Evolutionary conservation across 2,329 filamentous ascomycete species (phyloP), one percentile per base, ranked within the genome.

Genomic region (Fusarium chaquense): DNA sequence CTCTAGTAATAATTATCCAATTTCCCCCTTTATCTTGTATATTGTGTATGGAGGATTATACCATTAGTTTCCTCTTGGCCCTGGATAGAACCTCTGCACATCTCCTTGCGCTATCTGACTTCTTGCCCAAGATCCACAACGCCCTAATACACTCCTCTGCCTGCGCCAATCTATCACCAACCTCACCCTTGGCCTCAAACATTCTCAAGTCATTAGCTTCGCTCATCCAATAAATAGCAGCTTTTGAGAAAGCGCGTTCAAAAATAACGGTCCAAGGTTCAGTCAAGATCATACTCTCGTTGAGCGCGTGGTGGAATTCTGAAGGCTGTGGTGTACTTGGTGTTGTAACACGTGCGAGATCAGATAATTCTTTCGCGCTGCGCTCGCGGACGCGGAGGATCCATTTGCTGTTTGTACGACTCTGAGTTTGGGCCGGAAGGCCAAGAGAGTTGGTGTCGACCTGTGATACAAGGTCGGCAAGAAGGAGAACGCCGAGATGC

Each of bases 201-300:
- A 76, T 67, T 9, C 51, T 30, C 12, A 70, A 15, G 4, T 73
- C 63, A 22, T 74, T 73, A 0, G 72, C 75, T 16, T 73, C 75
- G 6, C 81, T 75, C 7, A 87, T 51, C 35, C 79, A 74, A 40
- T 76, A 61, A 1, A 77, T 63, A 2, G 76, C 81, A 0, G 85
- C 83, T 65, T 82, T 84, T 4, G 82, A 80, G 59, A 88, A 88
- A 0, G 82, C 82, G 7, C 84, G 79, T 51, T 87, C 83, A 22
- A 88, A 70, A 4, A 88, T 81, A 4, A 83, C 81, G 0, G 86
- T 87, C 87, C 87, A 89, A 2, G 87, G 87, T 61, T 89, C 87
- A 0, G 86, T 87, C 33, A 89, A 71, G 6, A 89, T 77, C 3
- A 86, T 83, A 1, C 83, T 85, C 63, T 86, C 81, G 38, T 82